Conservation (phyloP, 495 filamentous ascomycete species). For the Penicillium lagena region DNA sequence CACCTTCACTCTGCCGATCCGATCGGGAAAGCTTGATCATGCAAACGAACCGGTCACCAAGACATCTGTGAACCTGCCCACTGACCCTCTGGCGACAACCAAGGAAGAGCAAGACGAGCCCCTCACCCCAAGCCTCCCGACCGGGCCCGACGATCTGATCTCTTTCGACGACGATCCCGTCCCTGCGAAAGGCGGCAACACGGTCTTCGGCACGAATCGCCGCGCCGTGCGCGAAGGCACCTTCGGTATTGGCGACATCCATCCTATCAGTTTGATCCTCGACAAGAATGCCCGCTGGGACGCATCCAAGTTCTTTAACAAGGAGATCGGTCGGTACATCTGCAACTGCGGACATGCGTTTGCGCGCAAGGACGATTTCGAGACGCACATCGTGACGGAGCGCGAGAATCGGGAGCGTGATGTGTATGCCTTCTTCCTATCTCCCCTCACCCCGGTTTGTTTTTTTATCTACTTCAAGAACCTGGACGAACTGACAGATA, state of each 20-base stretch:
- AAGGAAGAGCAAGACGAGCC: too few species aligned
- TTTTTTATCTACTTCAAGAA: not conserved
- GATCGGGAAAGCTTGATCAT: too few species aligned
- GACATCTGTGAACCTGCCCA: not conserved
- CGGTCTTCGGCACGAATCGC: too few species aligned
- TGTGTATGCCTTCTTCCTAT: too few species aligned
- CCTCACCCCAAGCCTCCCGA: too few species aligned
- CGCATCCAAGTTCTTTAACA: conserved; percentile 14
- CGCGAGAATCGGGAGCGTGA: too few species aligned
- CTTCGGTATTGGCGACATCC: too few species aligned
- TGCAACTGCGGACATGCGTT: conserved; percentile 21
- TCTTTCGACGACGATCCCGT: not conserved
- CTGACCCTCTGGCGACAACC: too few species aligned
- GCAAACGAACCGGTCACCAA: too few species aligned
- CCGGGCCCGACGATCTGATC: not conserved
- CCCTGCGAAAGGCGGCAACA: not conserved
- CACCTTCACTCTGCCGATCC: too few species aligned
- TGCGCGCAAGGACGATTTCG: conserved; percentile 3
- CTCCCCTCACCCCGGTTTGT: not conserved
- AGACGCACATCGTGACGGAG: conserved; percentile 10
- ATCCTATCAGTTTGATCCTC: conserved; percentile 1
- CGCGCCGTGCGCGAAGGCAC: too few species aligned
- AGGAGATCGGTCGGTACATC: conserved; percentile 10
- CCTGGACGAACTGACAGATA: not conserved
- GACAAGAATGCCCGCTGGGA: conserved; percentile 17